Evolutionary conservation across 495 filamentous ascomycete genomes (phyloP).

Genomic region (Penicilliopsis zonata): DNA sequence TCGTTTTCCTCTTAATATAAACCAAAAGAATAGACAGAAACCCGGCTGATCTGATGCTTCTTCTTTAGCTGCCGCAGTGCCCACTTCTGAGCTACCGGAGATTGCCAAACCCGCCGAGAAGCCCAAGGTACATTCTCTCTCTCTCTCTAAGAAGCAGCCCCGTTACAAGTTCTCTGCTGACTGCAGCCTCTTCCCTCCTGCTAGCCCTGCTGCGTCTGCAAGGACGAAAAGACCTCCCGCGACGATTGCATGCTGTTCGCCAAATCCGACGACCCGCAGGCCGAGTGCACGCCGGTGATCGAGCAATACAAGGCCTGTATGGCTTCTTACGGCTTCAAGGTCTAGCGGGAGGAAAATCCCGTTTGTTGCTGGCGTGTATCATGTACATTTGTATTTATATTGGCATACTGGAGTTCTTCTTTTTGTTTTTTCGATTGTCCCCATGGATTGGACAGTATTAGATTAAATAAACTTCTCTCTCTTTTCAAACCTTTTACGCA

Average conservation of each 20-base stretch:
- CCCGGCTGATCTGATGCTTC: slow-evolving; percentile 2
- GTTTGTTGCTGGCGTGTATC: slow-evolving; percentile 11
- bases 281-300: slow-evolving; percentile 72
- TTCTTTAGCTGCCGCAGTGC: background rate
- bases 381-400: background rate
- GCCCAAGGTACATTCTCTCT: slow-evolving; percentile 37
- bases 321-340: slow-evolving; percentile 84
- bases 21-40: too few relatives aligned
- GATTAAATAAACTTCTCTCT: too few relatives aligned
- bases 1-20: too few relatives aligned
- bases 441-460: too few relatives aligned
- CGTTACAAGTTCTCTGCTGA: slow-evolving; percentile 1
- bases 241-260: slow-evolving; percentile 99
- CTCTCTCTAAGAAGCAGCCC: background rate
- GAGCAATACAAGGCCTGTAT: slow-evolving; percentile 85
- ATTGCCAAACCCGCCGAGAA: slow-evolving; percentile 30
- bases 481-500: too few relatives aligned
- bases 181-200: too few relatives aligned
- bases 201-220: slow-evolving; percentile 96
- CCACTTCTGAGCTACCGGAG: background rate
- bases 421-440: background rate
- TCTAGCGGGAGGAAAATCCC: too few relatives aligned
- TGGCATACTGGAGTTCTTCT: background rate
- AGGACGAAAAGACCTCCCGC: slow-evolving; percentile 77
- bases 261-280: slow-evolving; percentile 54